A percentile compares a stretch with the other conserved stretches of the same genome.
These are phyloP conservation scores for Aureobasidium leucospermi DNA, from an alignment of 2,329 filamentous ascomycete genomes.

Conservation along the genomic window DNA sequence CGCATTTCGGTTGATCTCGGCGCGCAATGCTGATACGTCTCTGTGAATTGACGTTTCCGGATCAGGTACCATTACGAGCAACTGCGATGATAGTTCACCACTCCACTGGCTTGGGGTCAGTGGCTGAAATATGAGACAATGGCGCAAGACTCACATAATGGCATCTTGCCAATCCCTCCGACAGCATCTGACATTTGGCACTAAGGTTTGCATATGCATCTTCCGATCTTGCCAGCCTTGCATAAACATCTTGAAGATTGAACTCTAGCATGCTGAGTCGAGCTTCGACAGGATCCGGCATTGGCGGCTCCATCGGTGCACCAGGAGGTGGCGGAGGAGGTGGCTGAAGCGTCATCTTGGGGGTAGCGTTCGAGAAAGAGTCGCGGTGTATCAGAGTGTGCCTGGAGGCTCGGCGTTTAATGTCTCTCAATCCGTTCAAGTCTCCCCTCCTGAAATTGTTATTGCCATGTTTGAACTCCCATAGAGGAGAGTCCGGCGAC, in stretches of 20 bases:
- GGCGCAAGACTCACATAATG: constrained; percentile 30
- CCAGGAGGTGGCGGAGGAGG: constrained; percentile 69
- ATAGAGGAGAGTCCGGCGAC: constrained; percentile 84
- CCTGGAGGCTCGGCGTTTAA: constrained; percentile 87
- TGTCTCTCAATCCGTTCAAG: constrained; percentile 82
- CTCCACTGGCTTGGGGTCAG: constrained; percentile 56
- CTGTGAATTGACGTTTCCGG: constrained; percentile 70
- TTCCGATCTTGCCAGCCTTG: constrained; percentile 71
- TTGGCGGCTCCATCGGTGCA: constrained; percentile 39
- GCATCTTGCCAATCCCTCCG: constrained; percentile 70
- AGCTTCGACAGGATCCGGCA: constrained; percentile 70
- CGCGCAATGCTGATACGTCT: constrained; percentile 58
- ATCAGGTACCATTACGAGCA: constrained; percentile 67
- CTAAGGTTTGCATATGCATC: constrained; percentile 74
- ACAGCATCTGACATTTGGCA: constrained; percentile 70
- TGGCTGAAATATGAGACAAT: not conserved
- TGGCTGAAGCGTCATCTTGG: constrained; percentile 50
- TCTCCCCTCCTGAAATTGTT: constrained; percentile 96
- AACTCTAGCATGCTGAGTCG: constrained; percentile 72
- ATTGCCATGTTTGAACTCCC: constrained; percentile 98
- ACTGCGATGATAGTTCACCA: constrained; percentile 69
- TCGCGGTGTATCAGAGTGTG: constrained; percentile 92
- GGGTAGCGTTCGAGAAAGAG: constrained; percentile 59
- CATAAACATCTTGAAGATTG: constrained; percentile 70
- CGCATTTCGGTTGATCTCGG: constrained; percentile 55